Conservation (phyloP, 1,284 basidiomycete genomes). For the Moesziomyces sp. region DNA sequence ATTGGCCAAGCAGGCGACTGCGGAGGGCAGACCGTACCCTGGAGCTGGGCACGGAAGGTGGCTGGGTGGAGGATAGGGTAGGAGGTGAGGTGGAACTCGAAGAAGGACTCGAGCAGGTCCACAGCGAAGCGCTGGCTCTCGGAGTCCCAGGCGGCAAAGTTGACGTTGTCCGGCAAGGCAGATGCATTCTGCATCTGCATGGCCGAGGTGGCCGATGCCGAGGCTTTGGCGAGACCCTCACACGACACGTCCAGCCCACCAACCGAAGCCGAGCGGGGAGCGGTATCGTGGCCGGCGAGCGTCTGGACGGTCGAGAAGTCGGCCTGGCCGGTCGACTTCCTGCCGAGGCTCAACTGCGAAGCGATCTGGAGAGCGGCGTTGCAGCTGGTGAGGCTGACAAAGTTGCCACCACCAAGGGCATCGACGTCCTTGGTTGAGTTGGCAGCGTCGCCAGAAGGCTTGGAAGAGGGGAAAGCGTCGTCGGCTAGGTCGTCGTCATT, state of each 20-base stretch:
- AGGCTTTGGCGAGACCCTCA: conserved; percentile 36
- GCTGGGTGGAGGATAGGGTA: conserved; percentile 48
- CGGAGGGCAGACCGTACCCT: conserved; percentile 33
- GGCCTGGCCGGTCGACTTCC: conserved; percentile 8
- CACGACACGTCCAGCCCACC: conserved; percentile 31
- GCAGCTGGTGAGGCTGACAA: conserved; percentile 49
- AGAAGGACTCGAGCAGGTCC: conserved; percentile 43
- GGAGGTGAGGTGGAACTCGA: conserved; percentile 46
- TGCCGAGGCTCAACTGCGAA: conserved; percentile 29
- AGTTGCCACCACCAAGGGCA: conserved; percentile 30
- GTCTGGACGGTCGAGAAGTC: conserved; percentile 9
- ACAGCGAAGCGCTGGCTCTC: conserved; percentile 31
- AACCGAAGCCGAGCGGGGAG: conserved; percentile 4
- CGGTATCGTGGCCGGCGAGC: conserved; percentile 14
- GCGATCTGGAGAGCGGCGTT: conserved; percentile 47
- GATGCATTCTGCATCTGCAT: conserved; percentile 11
- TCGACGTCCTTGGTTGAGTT: conserved; percentile 21
- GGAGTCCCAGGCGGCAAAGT: conserved; percentile 33
- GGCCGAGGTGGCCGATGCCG: conserved; percentile 13
- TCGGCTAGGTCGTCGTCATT: conserved; percentile 4
- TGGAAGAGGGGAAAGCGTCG: conserved; percentile 1
- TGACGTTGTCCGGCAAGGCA: conserved; percentile 28
- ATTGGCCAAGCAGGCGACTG: conserved; percentile 36
- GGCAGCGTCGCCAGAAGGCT: conserved; percentile 2
- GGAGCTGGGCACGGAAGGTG: conserved; percentile 50